phyloP scores from a whole-genome alignment of 495 filamentous ascomycete species.

The Aspergillus asperescens region DNA sequence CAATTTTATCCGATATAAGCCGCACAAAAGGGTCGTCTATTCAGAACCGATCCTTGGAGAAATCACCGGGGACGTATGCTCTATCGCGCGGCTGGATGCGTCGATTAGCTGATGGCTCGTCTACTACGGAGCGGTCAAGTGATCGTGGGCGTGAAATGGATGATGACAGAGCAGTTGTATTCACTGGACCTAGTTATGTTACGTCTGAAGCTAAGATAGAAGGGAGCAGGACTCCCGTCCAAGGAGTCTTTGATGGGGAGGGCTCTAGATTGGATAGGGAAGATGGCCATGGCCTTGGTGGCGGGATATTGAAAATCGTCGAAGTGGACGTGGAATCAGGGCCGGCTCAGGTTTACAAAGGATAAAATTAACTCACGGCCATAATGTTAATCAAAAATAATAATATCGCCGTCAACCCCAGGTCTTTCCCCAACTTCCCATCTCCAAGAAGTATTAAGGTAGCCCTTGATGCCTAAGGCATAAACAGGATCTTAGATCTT shows the following conservation, averaged over 20 bases:
- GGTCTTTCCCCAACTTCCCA: not conserved
- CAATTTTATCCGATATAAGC: slow-evolving; percentile 3
- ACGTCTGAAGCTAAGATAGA: slow-evolving; percentile 11
- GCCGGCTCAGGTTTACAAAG: slow-evolving; percentile 1
- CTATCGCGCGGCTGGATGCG: not conserved
- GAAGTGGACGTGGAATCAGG: slow-evolving; percentile 25
- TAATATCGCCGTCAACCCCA: not conserved
- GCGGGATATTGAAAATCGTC: slow-evolving; percentile 24
- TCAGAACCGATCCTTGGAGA: not conserved
- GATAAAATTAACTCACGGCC: too few species aligned
- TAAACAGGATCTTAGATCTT: too few species aligned
- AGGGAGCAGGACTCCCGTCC: not conserved
- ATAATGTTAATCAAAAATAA: too few species aligned
- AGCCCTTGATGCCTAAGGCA: slow-evolving; percentile 12
- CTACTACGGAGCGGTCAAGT: not conserved
- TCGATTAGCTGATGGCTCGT: not conserved
- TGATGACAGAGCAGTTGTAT: slow-evolving; percentile 7
- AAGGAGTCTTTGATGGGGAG: not conserved
- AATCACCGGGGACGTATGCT: not conserved
- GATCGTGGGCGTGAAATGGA: not conserved
- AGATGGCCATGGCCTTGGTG: not conserved
- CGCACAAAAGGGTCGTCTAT: not conserved
- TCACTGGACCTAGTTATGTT: slow-evolving; percentile 10
- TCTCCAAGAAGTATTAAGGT: too few species aligned
- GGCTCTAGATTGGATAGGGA: not conserved